Evolutionary conservation across 495 filamentous ascomycete genomes (phyloP), one percentile per base, ranked within the genome.

Genomic region (Xylaria castorea): DNA sequence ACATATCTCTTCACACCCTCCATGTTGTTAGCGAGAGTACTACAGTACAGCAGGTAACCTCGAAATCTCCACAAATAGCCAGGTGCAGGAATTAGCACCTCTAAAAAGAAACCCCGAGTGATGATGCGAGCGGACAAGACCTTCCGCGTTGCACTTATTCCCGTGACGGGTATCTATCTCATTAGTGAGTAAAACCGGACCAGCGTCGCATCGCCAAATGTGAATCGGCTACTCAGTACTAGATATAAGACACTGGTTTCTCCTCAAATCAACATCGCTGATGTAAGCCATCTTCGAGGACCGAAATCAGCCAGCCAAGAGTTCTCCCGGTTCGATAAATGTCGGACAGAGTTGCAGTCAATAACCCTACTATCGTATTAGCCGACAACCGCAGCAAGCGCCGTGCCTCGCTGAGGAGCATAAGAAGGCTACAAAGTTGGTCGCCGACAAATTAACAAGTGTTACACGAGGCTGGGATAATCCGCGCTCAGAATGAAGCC

Each of bases 21-120:
- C n/a, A n/a, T n/a, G n/a, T n/a, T n/a, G n/a, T n/a, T n/a, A n/a
- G n/a, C n/a, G n/a, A n/a, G n/a, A n/a, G n/a, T n/a, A n/a, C n/a
- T n/a, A n/a, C n/a, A n/a, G n/a, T 20, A 8, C 20, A 27, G 61
- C 5, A 46, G 40, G 61, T 44, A 32, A 66, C 44, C 63, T 51
- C 27, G 44, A 20, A 36, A 50, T 66, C 25, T 25, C 63, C 44
- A 66, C 34, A 66, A 51, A 51, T 66, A 66, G 44, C 44, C 7
- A 18, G 30, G 18, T 50, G 63, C 63, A 66, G 44, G 51, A 18
- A 50, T 8, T 32, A 34, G n/a, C 63, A 42, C 63, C 9, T 9
- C 3, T 27, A 11, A 18, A 50, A n/a, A 5, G 12, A 20, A 48
- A 9, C 34, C 61, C 16, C 40, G 20, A 44, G 34, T 36, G 34